Evolutionary conservation across 768 basidiomycete species (phyloP).

Genomic region (Mycena albidolilacea): DNA sequence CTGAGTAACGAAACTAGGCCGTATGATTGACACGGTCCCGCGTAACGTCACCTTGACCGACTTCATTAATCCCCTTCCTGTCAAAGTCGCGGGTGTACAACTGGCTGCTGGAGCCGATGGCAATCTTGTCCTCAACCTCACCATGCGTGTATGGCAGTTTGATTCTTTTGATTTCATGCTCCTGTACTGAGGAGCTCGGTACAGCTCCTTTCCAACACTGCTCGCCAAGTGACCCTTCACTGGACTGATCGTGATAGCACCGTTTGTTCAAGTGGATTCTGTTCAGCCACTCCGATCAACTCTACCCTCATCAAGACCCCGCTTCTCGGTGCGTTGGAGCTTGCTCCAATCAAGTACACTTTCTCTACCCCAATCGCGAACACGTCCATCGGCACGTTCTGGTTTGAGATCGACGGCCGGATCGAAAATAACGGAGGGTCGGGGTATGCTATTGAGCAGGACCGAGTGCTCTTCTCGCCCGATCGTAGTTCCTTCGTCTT

Average conservation of each 20-base stretch:
- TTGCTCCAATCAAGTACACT: background rate
- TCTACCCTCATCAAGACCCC: slow-evolving; percentile 1
- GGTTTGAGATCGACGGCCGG: background rate
- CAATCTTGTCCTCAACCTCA: slow-evolving; percentile 4
- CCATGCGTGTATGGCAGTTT: background rate
- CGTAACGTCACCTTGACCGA: background rate
- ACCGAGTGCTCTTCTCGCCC: background rate
- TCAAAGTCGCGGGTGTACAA: background rate
- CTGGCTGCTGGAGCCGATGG: background rate
- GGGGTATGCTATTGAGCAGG: background rate
- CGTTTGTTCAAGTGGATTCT: background rate
- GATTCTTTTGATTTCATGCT: background rate
- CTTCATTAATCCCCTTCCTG: background rate
- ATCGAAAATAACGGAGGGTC: background rate
- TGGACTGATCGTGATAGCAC: background rate
- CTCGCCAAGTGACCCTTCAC: background rate
- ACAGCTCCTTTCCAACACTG: background rate
- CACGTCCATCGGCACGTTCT: slow-evolving; percentile 1
- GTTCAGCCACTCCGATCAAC: background rate
- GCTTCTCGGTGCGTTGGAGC: background rate
- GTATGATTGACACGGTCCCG: slow-evolving; percentile 6
- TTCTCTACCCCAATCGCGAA: background rate
- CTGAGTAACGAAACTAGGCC: background rate
- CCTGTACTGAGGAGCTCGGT: background rate
- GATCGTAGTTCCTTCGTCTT: background rate